Percentiles rank a stretch among this genome's conserved stretches.
These are phyloP conservation scores for Myriosclerotinia curreyana DNA, from an alignment of 2,329 filamentous ascomycete genomes.

Conservation along the genomic window DNA sequence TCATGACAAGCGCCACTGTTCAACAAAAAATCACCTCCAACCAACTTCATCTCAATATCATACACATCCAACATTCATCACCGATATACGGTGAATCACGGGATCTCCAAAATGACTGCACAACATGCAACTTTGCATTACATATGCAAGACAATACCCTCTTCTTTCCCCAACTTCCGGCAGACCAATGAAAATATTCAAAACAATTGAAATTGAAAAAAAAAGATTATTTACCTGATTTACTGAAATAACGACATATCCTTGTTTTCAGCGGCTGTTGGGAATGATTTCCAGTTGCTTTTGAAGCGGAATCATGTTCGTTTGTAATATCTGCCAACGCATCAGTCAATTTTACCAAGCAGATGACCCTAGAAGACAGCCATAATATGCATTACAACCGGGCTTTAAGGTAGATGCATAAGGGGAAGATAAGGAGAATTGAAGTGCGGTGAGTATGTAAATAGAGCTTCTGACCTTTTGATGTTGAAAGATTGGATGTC, in stretches of 20 bases:
- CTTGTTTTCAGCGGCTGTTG: slow-evolving; percentile 29
- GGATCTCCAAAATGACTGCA: slow-evolving; percentile 34
- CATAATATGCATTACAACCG: slow-evolving; percentile 31
- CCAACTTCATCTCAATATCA: slow-evolving; percentile 10
- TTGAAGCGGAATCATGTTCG: slow-evolving; percentile 33
- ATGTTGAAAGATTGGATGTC: slow-evolving; percentile 18
- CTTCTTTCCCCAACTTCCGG: slow-evolving; percentile 18
- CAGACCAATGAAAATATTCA: slow-evolving; percentile 37
- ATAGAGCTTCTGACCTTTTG: slow-evolving; percentile 27
- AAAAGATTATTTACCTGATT: slow-evolving; percentile 32
- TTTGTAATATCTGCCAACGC: slow-evolving; percentile 36
- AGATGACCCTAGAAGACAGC: slow-evolving; percentile 29
- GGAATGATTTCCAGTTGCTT: slow-evolving; percentile 20
- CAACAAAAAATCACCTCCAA: slow-evolving; percentile 9
- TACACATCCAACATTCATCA: slow-evolving; percentile 23
- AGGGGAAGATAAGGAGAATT: slow-evolving; percentile 13
- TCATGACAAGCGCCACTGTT: slow-evolving; percentile 26
- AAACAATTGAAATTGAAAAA: slow-evolving; percentile 16
- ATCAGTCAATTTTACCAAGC: slow-evolving; percentile 31
- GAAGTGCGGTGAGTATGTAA: slow-evolving; percentile 24
- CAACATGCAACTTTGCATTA: slow-evolving; percentile 30
- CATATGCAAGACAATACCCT: slow-evolving; percentile 29
- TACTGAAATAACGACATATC: slow-evolving; percentile 38
- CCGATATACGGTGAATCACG: slow-evolving; percentile 33
- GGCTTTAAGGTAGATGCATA: slow-evolving; percentile 26